Evolutionary conservation across 306 rosid species (phyloP).

Genomic region (Mimosa bimucronata): DNA sequence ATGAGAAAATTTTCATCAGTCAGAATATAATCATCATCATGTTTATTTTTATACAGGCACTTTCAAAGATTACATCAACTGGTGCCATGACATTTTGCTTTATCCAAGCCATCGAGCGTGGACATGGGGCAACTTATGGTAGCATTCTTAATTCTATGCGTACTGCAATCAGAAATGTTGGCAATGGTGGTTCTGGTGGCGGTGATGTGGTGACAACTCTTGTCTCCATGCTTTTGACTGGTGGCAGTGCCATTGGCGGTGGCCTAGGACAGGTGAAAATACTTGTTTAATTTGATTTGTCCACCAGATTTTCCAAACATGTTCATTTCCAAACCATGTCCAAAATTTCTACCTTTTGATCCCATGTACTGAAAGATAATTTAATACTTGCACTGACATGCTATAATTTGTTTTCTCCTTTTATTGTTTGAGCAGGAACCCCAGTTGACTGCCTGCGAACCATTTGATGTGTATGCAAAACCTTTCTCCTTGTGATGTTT

Average conservation of each 20-base stretch:
- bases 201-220: constrained; percentile 60
- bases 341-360: background rate
- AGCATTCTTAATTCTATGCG: constrained; percentile 87
- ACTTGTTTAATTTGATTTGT: constrained; percentile 6
- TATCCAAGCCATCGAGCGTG: constrained; percentile 92
- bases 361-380: background rate
- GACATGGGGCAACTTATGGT: constrained; percentile 82
- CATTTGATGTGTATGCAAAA: constrained; percentile 77
- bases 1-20: constrained; percentile 3
- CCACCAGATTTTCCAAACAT: background rate
- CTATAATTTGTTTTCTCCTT: constrained; percentile 18
- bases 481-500: constrained; percentile 69
- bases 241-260: constrained; percentile 55
- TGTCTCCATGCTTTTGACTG: constrained; percentile 67
- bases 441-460: constrained; percentile 76
- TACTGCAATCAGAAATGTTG: constrained; percentile 62
- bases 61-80: constrained; percentile 89
- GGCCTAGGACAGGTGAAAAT: constrained; percentile 67
- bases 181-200: constrained; percentile 50
- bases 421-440: constrained; percentile 80
- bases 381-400: constrained; percentile 30
- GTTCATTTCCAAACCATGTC: background rate
- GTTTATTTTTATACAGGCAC: constrained; percentile 63
- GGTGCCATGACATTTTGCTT: constrained; percentile 99
- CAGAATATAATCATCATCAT: constrained; percentile 23